phyloP scores from a whole-genome alignment of 495 filamentous ascomycete genomes.

The Xylaria intraflava region DNA sequence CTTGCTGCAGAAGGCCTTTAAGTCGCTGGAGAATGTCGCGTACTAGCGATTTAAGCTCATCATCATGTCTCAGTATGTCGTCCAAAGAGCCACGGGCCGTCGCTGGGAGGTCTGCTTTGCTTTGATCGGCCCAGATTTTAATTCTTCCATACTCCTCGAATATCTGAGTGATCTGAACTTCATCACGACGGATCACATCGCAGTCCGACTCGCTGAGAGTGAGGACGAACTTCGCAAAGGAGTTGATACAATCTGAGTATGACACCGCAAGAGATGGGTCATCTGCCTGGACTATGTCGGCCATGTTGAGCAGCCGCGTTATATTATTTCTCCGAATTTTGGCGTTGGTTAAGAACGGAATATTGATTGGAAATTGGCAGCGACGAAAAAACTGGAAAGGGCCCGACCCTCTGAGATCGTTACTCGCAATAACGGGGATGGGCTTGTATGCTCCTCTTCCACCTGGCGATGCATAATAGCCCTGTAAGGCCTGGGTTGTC shows the following conservation, averaged over 20 bases:
- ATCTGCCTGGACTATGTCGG: neutral
- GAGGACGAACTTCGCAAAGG: neutral
- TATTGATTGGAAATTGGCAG: no score
- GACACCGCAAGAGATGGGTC: neutral
- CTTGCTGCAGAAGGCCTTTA: neutral
- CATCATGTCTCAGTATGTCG: neutral
- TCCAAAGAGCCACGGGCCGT: neutral
- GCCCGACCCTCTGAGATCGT: no score
- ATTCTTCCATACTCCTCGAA: neutral
- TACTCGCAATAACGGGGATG: no score
- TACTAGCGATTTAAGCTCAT: neutral
- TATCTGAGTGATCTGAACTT: neutral
- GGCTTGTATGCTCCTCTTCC: no score
- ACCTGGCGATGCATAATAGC: no score
- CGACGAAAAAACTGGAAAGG: no score
- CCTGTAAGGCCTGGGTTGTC: no score
- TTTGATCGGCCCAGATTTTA: constrained; percentile 2
- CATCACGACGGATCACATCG: neutral
- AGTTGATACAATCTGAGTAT: neutral
- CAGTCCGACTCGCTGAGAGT: neutral
- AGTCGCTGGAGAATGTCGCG: neutral
- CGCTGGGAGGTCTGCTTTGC: neutral
- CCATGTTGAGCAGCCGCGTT: neutral
- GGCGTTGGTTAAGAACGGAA: neutral
- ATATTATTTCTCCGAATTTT: neutral